These are phyloP conservation scores for Coemansia asiatica DNA, from an alignment of 192 early-diverging fungal genomes.

Conservation along the genomic window DNA sequence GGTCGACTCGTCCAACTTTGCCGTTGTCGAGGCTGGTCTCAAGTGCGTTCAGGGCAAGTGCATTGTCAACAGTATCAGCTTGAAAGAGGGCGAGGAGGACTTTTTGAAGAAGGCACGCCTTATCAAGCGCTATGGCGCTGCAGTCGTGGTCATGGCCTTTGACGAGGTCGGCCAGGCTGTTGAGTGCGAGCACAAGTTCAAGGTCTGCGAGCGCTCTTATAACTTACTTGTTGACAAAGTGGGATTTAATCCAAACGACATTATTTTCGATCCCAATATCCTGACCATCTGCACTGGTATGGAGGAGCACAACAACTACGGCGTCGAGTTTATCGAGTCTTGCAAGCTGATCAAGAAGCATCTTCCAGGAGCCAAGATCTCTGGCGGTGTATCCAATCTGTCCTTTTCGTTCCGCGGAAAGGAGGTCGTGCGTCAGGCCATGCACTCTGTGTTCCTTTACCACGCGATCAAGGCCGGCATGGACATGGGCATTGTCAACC, in stretches of 20 bases:
- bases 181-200: constrained; percentile 78
- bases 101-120: constrained; percentile 89
- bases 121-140: constrained; percentile 88
- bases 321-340: constrained; percentile 88
- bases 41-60: constrained; percentile 97
- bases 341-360: constrained; percentile 72
- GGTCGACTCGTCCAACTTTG: constrained; percentile 98
- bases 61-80: constrained; percentile 94
- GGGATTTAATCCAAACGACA: constrained; percentile 83
- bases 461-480: constrained; percentile 82
- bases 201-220: constrained; percentile 89
- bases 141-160: constrained; percentile 97
- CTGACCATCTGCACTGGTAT: constrained; percentile 94
- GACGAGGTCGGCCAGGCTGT: constrained; percentile 94
- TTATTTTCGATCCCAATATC: constrained; percentile 92
- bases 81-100: constrained; percentile 93
- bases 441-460: constrained; percentile 95
- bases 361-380: constrained; percentile 88
- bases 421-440: constrained; percentile 87
- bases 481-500: constrained; percentile 99
- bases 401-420: constrained; percentile 98
- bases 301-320: constrained; percentile 97
- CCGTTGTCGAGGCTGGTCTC: constrained; percentile 91
- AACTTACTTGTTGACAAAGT: constrained; percentile 80
- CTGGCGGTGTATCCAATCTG: constrained; percentile 95